Evolutionary conservation across 108 stramenopile species (phyloP), one percentile per base, ranked within the genome.

Genomic region (Schizochytrium sp.): DNA sequence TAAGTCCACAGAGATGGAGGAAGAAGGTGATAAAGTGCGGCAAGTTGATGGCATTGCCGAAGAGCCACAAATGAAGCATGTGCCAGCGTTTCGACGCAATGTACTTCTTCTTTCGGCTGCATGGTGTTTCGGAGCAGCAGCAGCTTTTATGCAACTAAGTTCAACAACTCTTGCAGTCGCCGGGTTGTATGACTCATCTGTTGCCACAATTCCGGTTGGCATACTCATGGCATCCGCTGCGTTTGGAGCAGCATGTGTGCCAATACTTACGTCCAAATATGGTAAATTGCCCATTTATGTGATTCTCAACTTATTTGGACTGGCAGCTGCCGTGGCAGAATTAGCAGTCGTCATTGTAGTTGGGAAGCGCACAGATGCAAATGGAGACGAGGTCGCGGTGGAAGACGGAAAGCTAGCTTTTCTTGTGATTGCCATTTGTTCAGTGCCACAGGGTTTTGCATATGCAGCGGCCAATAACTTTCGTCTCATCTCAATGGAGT

Each of bases 91-190:
- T 44, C 12, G 64, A 44, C 64, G 64, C 64, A 69, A 69, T 38
- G 64, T 69, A 8, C 64, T 69, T 12, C 15, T 69, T 38, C 64
- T 69, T 7, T 69, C 64, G 15, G 64, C 28, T 38, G 64, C 64
- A 15, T 69, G 64, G 64, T 69, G 64, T 15, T 69, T 69, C 64
- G 64, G 64, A 38, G 64, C 44, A 8, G 64, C 64, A 38, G 64
- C 64, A 38, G 64, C 64, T 44, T 69, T 69, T 38, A 69, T 69
- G 64, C 64, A 69, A 44, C 64, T 69, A 44, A 69, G 64, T 44
- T 12, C 64, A 8, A 69, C 64, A 12, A 69, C 64, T 38, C 64
- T 69, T 44, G 64, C 64, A 38, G 64, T 69, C 1, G 64, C 64
- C 12, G 64, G 44, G 12, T 44, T 69, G 12, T 69, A 69, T 38